Conservation (phyloP, 2,329 filamentous ascomycete genomes). For the Nemania sp. region DNA sequence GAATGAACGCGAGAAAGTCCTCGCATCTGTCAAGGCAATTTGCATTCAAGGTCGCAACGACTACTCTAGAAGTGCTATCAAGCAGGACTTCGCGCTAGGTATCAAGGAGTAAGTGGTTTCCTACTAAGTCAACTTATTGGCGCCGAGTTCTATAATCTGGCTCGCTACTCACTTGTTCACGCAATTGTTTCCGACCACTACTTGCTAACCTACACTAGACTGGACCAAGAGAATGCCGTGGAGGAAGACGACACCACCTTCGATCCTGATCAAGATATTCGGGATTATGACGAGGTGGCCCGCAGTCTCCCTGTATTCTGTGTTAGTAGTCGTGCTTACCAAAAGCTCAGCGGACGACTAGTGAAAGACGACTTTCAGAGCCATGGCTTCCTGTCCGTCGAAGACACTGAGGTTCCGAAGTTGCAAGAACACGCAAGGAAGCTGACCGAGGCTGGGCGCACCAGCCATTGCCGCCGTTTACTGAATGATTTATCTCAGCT, state of each 20-base stretch:
- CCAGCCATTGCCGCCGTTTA: conserved; percentile 51
- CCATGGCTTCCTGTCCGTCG: conserved; percentile 53
- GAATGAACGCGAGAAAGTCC: conserved; percentile 31
- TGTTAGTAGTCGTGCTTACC: conserved; percentile 65
- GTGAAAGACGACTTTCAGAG: conserved; percentile 54
- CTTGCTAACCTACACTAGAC: conserved; percentile 35
- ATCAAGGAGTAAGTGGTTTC: conserved; percentile 53
- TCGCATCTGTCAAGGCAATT: conserved; percentile 41
- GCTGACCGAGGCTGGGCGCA: conserved; percentile 52
- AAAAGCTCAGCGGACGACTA: conserved; percentile 62
- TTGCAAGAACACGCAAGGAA: conserved; percentile 63
- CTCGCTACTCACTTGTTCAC: not conserved
- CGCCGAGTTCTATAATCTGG: not conserved
- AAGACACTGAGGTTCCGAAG: conserved; percentile 64
- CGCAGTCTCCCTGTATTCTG: conserved; percentile 65
- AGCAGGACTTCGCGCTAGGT: conserved; percentile 62
- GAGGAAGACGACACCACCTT: conserved; percentile 60
- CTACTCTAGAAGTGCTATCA: conserved; percentile 59
- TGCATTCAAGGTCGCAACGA: conserved; percentile 61
- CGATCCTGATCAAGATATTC: conserved; percentile 56
- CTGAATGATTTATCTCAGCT: conserved; percentile 56
- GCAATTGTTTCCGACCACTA: not conserved
- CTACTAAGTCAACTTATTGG: not conserved
- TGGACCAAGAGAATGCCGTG: conserved; percentile 57
- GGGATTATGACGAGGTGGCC: conserved; percentile 63